Conservation (phyloP, 2,329 filamentous ascomycete species). For the Epichloe elymi region DNA sequence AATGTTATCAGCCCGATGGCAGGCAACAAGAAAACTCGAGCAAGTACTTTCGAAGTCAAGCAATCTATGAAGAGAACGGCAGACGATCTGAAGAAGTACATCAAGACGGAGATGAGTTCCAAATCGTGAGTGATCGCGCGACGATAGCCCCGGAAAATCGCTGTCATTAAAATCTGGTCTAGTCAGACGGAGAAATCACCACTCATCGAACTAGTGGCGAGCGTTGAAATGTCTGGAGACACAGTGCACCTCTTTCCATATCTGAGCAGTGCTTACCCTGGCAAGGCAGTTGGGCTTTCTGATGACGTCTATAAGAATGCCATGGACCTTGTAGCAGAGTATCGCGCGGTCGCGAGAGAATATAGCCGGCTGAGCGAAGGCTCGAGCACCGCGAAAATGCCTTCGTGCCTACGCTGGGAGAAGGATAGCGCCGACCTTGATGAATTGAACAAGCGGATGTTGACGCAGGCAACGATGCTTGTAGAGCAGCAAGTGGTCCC, state of each 20-base stretch:
- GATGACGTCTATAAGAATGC: conserved; percentile 1
- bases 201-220: background rate
- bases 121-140: conserved; percentile 2
- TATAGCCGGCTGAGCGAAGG: conserved; percentile 14
- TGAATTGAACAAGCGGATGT: conserved; percentile 15
- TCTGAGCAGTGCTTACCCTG: background rate
- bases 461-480: conserved; percentile 9
- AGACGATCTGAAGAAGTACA: background rate
- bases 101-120: background rate
- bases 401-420: conserved; percentile 19
- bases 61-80: background rate
- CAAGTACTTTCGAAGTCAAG: conserved; percentile 2
- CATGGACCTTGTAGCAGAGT: conserved; percentile 6
- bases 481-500: conserved; percentile 18
- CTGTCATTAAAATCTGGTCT: background rate
- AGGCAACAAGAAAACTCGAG: background rate
- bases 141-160: background rate
- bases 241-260: background rate
- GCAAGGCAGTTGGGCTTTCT: background rate
- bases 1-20: background rate
- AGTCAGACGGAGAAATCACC: background rate
- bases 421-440: conserved; percentile 19
- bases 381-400: conserved; percentile 11
- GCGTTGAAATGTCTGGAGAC: background rate
- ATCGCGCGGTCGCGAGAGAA: conserved; percentile 9